phyloP scores from a whole-genome alignment of 2,329 filamentous ascomycete species.

The Talaromyces sp. region DNA sequence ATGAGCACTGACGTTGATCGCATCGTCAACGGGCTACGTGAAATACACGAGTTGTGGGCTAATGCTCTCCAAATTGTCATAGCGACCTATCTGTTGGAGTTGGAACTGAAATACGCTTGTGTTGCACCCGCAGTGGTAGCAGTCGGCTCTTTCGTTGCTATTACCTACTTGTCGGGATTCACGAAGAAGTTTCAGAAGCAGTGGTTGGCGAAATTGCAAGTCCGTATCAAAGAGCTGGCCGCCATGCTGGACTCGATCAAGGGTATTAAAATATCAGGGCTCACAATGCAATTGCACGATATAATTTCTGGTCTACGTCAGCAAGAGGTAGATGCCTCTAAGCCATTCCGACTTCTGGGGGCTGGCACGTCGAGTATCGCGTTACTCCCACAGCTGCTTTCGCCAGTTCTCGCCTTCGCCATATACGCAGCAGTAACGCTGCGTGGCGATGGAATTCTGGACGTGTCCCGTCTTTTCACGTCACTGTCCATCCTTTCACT shows the following conservation, averaged over 20 bases:
- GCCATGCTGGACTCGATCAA: background rate
- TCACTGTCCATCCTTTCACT: constrained; percentile 36
- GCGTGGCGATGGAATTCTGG: constrained; percentile 24
- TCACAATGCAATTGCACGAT: background rate
- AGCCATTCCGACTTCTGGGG: background rate
- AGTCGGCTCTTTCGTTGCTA: background rate
- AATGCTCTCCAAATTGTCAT: constrained; percentile 33
- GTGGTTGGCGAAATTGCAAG: background rate
- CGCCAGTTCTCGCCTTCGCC: constrained; percentile 33
- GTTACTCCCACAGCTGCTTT: constrained; percentile 12
- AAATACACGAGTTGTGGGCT: constrained; percentile 30
- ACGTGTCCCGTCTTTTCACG: constrained; percentile 34
- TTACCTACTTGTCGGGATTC: background rate
- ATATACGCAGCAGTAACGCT: constrained; percentile 32
- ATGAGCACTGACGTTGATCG: constrained; percentile 40
- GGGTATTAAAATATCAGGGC: background rate
- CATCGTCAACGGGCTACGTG: constrained; percentile 21
- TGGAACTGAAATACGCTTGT: background rate
- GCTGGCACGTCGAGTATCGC: constrained; percentile 1
- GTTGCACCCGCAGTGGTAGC: background rate
- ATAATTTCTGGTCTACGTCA: background rate
- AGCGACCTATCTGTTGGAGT: constrained; percentile 27
- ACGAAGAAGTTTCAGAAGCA: constrained; percentile 1
- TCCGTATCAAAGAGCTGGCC: background rate
- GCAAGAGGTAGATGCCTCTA: background rate